Conservation (phyloP, 1,284 basidiomycete genomes). For the Rhodotorula sp. region DNA sequence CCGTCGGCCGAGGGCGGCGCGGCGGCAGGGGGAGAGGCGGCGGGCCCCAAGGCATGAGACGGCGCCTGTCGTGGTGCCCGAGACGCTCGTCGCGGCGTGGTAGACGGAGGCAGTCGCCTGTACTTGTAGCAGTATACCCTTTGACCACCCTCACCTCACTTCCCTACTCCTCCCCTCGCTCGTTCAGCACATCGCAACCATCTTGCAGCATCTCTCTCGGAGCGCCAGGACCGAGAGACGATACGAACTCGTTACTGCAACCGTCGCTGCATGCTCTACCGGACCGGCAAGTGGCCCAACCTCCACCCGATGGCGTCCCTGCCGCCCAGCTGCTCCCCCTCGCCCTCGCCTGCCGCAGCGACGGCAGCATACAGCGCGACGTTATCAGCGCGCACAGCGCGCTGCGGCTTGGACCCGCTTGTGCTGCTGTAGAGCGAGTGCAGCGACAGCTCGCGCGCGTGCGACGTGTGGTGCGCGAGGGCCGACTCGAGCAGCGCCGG, state of each 20-base stretch:
- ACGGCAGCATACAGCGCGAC: slow-evolving; percentile 9
- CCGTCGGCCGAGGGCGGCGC: not conserved
- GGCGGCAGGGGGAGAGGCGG: not conserved
- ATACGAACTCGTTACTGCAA: not conserved
- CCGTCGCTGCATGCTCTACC: not conserved
- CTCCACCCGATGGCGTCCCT: slow-evolving; percentile 18
- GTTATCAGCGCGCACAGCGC: not conserved
- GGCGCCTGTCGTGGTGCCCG: not conserved
- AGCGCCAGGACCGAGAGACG: too few relatives aligned
- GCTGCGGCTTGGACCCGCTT: slow-evolving; percentile 18
- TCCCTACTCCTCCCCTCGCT: not conserved
- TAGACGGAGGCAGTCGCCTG: not conserved
- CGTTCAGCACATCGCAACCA: not conserved
- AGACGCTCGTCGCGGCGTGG: not conserved
- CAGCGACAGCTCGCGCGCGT: slow-evolving; percentile 27
- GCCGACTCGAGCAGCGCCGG: slow-evolving; percentile 7
- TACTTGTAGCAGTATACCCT: slow-evolving; percentile 18
- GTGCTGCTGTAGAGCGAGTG: slow-evolving; percentile 22
- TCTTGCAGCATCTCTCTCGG: not conserved
- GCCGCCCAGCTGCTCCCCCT: slow-evolving; percentile 3
- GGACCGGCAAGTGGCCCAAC: slow-evolving; percentile 21
- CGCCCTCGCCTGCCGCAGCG: slow-evolving; percentile 28
- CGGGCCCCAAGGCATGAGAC: slow-evolving; percentile 8
- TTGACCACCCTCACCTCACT: not conserved
- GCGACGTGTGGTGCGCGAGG: slow-evolving; percentile 27